phyloP scores from a whole-genome alignment of 768 basidiomycete species.

The Leccinum disarticulatum region DNA sequence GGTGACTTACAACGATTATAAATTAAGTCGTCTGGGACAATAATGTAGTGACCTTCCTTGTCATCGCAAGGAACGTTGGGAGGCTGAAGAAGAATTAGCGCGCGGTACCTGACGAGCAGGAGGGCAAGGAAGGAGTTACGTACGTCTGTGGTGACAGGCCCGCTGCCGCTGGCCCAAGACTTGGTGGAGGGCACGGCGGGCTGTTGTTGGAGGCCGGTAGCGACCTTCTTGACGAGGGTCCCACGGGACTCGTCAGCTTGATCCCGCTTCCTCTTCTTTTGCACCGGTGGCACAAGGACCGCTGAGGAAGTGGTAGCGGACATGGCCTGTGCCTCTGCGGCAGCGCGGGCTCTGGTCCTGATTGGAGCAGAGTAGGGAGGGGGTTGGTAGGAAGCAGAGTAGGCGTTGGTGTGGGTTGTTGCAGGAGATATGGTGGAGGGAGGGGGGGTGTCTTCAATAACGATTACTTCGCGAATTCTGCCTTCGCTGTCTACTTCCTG shows the following conservation, averaged over 20 bases:
- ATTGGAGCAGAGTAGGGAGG: conserved; percentile 74
- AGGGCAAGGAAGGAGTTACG: conserved; percentile 32
- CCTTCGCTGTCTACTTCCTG: conserved; percentile 83
- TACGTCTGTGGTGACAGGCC: conserved; percentile 67
- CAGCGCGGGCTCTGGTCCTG: conserved; percentile 81
- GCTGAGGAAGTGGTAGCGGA: conserved; percentile 66
- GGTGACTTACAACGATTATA: conserved; percentile 70
- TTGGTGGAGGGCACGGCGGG: conserved; percentile 51
- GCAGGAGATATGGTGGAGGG: conserved; percentile 73
- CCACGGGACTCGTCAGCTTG: conserved; percentile 70
- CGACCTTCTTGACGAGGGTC: conserved; percentile 62
- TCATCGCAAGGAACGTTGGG: conserved; percentile 87
- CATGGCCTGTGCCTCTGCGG: conserved; percentile 79
- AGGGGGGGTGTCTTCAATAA: conserved; percentile 91
- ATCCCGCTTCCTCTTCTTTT: conserved; percentile 86
- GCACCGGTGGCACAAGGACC: conserved; percentile 62
- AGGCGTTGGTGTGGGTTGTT: conserved; percentile 65
- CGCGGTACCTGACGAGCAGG: conserved; percentile 26
- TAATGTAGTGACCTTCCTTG: conserved; percentile 98
- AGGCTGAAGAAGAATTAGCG: conserved; percentile 42
- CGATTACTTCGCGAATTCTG: conserved; percentile 79
- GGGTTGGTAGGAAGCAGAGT: conserved; percentile 79
- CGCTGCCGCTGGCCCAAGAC: conserved; percentile 68
- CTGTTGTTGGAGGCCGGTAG: conserved; percentile 48
- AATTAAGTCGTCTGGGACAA: conserved; percentile 88